Percentiles rank a stretch among this genome's conserved stretches.
Conservation (phyloP, 768 basidiomycete species). For the Kwoniella dejecticola region DNA sequence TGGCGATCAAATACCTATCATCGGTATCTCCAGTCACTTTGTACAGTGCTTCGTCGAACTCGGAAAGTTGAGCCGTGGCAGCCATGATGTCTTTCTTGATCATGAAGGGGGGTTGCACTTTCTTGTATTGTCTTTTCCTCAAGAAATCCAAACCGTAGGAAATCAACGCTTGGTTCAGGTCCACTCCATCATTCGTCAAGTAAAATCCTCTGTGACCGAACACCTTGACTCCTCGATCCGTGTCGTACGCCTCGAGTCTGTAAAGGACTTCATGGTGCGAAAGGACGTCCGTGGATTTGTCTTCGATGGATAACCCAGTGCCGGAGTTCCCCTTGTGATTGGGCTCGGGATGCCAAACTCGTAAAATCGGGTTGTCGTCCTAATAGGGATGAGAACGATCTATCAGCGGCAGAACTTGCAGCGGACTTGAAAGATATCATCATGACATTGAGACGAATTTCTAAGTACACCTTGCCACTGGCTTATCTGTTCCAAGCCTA, state of each 20-base stretch:
- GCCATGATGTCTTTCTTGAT: constrained; percentile 98
- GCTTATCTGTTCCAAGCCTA: no score
- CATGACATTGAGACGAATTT: no score
- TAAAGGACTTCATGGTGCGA: constrained; percentile 97
- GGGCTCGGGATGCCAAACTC: constrained; percentile 82
- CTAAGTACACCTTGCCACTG: no score
- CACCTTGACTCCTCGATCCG: constrained; percentile 84
- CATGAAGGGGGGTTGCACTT: constrained; percentile 95
- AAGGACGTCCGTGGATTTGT: constrained; percentile 71
- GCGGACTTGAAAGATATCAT: no score
- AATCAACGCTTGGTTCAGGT: constrained; percentile 95
- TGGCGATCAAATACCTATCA: constrained; percentile 98
- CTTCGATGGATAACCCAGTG: constrained; percentile 59
- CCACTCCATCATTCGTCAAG: constrained; percentile 90
- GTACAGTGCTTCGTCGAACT: constrained; percentile 98
- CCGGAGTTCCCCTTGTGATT: constrained; percentile 62
- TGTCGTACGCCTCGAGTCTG: constrained; percentile 91
- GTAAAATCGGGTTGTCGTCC: constrained; percentile 85
- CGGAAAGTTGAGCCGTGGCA: constrained; percentile 95
- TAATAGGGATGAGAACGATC: no score
- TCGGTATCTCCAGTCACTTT: constrained; percentile 66
- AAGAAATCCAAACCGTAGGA: constrained; percentile 93
- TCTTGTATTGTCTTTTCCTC: constrained; percentile 78
- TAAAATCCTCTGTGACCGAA: constrained; percentile 96
- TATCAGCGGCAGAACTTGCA: no score